Conservation (phyloP, 495 filamentous ascomycete genomes). For the Aspergillus asperescens region DNA sequence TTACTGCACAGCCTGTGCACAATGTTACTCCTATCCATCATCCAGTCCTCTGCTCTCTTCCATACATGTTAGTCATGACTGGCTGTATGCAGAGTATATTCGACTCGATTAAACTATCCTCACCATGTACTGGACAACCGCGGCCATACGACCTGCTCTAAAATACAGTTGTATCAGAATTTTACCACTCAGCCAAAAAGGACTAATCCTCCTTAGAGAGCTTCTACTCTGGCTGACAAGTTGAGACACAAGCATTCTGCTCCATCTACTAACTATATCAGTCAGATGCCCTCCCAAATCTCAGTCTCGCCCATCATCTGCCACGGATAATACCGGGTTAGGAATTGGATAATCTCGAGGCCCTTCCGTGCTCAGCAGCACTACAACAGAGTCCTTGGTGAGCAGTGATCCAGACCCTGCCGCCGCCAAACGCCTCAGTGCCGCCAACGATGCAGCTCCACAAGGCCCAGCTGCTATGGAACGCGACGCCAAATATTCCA, state of each 20-base stretch:
- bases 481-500: slow-evolving; percentile 40
- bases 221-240: too few relatives aligned
- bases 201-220: too few relatives aligned
- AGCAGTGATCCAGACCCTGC: slow-evolving; percentile 29
- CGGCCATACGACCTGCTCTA: too few relatives aligned
- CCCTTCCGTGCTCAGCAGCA: slow-evolving; percentile 50
- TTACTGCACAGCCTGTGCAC: too few relatives aligned
- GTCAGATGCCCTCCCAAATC: slow-evolving; percentile 38
- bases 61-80: too few relatives aligned
- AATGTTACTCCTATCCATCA: slow-evolving; percentile 36
- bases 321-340: slow-evolving; percentile 36
- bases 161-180: too few relatives aligned
- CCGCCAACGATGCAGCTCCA: slow-evolving; percentile 56
- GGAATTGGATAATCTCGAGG: slow-evolving; percentile 33
- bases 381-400: slow-evolving; percentile 44
- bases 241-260: too few relatives aligned
- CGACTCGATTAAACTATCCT: too few relatives aligned
- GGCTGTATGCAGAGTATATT: too few relatives aligned
- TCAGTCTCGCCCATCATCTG: slow-evolving; percentile 37
- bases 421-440: slow-evolving; percentile 41
- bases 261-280: too few relatives aligned
- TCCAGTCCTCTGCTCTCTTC: slow-evolving; percentile 47
- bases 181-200: too few relatives aligned
- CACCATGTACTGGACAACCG: too few relatives aligned
- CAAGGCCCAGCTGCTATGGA: slow-evolving; percentile 58